phyloP scores from a whole-genome alignment of 768 basidiomycete genomes.

The Lentinula detonsa region DNA sequence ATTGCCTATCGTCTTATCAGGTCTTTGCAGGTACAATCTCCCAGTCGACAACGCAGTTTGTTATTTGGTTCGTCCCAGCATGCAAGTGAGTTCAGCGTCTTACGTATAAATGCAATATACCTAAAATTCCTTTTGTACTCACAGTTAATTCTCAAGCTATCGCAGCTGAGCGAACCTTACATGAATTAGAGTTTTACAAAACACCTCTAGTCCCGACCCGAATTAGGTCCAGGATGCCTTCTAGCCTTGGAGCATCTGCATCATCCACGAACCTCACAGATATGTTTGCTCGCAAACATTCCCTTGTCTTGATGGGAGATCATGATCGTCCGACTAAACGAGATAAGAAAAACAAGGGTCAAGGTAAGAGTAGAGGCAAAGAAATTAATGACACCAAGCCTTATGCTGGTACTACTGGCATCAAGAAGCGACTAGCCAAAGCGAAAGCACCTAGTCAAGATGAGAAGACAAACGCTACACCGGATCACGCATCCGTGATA shows the following conservation, averaged over 20 bases:
- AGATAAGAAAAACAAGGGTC: slow-evolving; percentile 27
- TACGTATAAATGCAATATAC: neutral
- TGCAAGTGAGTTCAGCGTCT: slow-evolving; percentile 20
- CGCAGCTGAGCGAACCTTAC: slow-evolving; percentile 61
- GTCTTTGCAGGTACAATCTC: slow-evolving; percentile 37
- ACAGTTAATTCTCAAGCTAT: slow-evolving; percentile 29
- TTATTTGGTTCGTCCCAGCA: slow-evolving; percentile 36
- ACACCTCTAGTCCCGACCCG: slow-evolving; percentile 72
- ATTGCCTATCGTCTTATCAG: slow-evolving; percentile 5
- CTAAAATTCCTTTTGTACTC: slow-evolving; percentile 4
- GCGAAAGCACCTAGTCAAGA: slow-evolving; percentile 13
- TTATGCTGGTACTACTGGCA: slow-evolving; percentile 72
- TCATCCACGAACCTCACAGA: slow-evolving; percentile 37
- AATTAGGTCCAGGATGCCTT: slow-evolving; percentile 21
- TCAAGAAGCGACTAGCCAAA: slow-evolving; percentile 69
- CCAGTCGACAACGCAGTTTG: slow-evolving; percentile 46
- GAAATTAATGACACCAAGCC: slow-evolving; percentile 59
- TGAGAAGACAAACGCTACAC: slow-evolving; percentile 8
- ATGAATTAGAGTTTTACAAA: slow-evolving; percentile 72
- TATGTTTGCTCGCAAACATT: slow-evolving; percentile 48
- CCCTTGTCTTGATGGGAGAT: slow-evolving; percentile 54
- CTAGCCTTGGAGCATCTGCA: slow-evolving; percentile 19
- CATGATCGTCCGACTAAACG: slow-evolving; percentile 42
- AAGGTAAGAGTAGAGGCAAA: slow-evolving; percentile 31
- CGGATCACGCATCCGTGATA: neutral